Conservation (phyloP, 2,329 filamentous ascomycete species). For the Cordyceps militaris region DNA sequence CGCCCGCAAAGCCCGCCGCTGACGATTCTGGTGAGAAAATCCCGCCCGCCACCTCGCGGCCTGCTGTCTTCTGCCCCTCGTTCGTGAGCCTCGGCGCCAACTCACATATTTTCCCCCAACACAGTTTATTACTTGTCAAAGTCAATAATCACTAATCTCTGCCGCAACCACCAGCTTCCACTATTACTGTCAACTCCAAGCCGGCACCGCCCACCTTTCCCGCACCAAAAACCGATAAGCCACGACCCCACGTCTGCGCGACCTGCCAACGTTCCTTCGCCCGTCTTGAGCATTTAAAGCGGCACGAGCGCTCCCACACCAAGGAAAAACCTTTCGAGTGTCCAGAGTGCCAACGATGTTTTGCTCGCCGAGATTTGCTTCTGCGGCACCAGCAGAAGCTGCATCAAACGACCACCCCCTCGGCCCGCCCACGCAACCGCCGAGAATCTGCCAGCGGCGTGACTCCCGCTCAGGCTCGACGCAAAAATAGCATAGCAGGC, state of each 20-base stretch:
- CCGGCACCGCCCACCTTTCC: conserved; percentile 47
- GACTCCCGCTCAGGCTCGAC: conserved; percentile 59
- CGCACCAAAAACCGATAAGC: conserved; percentile 94
- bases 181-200: conserved; percentile 46
- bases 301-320: conserved; percentile 18
- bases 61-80: not conserved
- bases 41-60: not conserved
- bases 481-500: conserved; percentile 84
- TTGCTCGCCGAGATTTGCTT: conserved; percentile 85
- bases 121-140: not conserved
- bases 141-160: not conserved
- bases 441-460: conserved; percentile 81
- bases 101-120: not conserved
- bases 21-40: conserved; percentile 35
- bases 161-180: conserved; percentile 32
- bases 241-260: conserved; percentile 84
- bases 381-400: conserved; percentile 97
- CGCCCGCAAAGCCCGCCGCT: conserved; percentile 18
- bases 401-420: conserved; percentile 85
- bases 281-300: conserved; percentile 89
- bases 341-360: conserved; percentile 88
- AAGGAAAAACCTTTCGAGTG: conserved; percentile 99
- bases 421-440: conserved; percentile 77
- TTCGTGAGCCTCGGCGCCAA: not conserved
- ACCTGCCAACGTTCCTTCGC: conserved; percentile 92